Conservation (phyloP, 208 protist species). For the Trypanosoma brucei region DNA sequence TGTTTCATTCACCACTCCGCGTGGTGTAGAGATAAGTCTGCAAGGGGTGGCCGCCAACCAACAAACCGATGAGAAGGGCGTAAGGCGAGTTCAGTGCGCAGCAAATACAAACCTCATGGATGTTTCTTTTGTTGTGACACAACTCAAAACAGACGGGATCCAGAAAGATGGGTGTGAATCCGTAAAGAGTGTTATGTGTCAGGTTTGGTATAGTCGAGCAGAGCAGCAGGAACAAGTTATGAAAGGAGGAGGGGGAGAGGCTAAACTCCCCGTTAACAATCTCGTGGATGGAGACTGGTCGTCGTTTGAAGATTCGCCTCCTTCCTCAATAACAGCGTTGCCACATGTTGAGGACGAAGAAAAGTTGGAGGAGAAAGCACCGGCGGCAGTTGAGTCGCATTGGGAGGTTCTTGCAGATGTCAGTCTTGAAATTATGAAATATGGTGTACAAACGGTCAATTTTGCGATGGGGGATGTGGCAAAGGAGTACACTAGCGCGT, state of each 20-base stretch:
- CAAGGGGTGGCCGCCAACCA: not conserved
- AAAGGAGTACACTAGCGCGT: not conserved
- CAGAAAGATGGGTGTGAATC: not conserved
- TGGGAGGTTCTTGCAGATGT: conserved; percentile 15
- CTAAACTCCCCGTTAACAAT: too few relatives aligned
- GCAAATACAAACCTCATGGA: conserved; percentile 6
- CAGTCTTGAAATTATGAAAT: conserved; percentile 1
- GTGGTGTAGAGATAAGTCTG: not conserved
- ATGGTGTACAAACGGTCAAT: conserved; percentile 12
- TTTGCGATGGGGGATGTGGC: not conserved
- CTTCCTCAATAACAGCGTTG: not conserved
- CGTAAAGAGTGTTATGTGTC: not conserved
- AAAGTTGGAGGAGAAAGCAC: not conserved
- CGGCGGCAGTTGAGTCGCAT: not conserved
- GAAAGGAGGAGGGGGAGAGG: too few relatives aligned
- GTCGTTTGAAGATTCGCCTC: not conserved
- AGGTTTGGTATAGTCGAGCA: not conserved
- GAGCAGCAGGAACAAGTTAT: too few relatives aligned
- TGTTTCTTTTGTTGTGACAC: conserved; percentile 4
- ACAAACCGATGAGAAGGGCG: not conserved
- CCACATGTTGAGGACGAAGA: not conserved
- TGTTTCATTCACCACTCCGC: conserved; percentile 2
- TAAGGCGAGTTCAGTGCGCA: not conserved
- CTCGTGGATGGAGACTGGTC: too few relatives aligned
- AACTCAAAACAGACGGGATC: not conserved